Conservation (phyloP, 805 yeast genomes). For the Danielia oregonensis region DNA sequence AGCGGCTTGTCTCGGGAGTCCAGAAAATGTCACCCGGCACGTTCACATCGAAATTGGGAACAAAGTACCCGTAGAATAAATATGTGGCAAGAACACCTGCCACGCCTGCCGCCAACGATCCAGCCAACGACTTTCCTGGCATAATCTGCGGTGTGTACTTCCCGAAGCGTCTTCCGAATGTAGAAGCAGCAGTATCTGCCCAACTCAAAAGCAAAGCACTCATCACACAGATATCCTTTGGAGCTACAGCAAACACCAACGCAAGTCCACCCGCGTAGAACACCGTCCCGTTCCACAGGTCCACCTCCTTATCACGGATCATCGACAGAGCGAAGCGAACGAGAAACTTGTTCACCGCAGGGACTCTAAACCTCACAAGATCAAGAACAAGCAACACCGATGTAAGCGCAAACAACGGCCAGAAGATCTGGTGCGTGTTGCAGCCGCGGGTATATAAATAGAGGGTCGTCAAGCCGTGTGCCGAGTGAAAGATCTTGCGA, state of each 20-base stretch:
- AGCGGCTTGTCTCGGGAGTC: constrained; percentile 54
- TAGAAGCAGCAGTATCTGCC: constrained; percentile 97
- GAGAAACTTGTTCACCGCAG: constrained; percentile 61
- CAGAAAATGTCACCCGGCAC: constrained; percentile 37
- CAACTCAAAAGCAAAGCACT: constrained; percentile 82
- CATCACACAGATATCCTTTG: constrained; percentile 78
- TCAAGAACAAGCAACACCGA: constrained; percentile 59
- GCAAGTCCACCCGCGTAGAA: constrained; percentile 82
- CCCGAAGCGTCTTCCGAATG: constrained; percentile 85
- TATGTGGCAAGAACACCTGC: constrained; percentile 68
- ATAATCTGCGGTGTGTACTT: constrained; percentile 75
- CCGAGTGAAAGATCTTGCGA: constrained; percentile 81
- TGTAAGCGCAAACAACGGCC: constrained; percentile 56
- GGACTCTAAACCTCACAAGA: constrained; percentile 57
- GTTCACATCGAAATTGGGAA: constrained; percentile 50
- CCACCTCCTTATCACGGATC: constrained; percentile 80
- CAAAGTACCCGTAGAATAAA: constrained; percentile 65
- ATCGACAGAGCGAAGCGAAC: constrained; percentile 70
- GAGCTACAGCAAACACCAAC: constrained; percentile 63
- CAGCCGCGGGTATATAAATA: constrained; percentile 65
- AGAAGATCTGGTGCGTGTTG: constrained; percentile 52
- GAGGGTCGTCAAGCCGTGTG: constrained; percentile 80
- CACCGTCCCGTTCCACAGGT: constrained; percentile 74
- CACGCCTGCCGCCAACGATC: constrained; percentile 79
- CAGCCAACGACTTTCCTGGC: constrained; percentile 80